Base-by-base conservation (phyloP, 148 eudicot genomes). In the Drosera capensis region DNA sequence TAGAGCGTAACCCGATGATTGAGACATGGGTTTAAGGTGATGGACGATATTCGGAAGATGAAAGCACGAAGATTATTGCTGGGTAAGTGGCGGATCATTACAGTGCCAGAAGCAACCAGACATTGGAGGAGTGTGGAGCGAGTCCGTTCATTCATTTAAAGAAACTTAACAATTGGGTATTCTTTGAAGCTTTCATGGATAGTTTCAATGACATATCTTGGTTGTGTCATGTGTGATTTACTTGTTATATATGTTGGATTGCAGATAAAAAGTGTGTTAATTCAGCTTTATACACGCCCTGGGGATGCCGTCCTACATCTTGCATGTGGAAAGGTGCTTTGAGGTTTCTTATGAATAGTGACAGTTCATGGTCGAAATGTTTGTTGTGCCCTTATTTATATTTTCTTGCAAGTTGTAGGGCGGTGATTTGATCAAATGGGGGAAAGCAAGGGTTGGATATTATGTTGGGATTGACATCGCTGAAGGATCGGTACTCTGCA, bases 371-470 rank as follows among this genome's bases (percentile, higher is more conserved):
- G 19, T 46, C 42, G 30, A 46, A 48, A 14, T 40, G 42, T 34
- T 42, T 15, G 46, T 14, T 24, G 25, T 16, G 8, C 17, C 25
- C 34, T 39, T 20, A 8, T 25, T 34, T 16, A 12, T 48, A 12
- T 51, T n/a, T n/a, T n/a, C n/a, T n/a, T n/a, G 8, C 36, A 24
- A 59, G 14, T 54, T 21, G 20, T 61, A 85, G 99, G 99, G 99
- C 26, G 99, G 99, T 53, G 99, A 90, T 68, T 72, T 90, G 13
- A 90, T 85, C 46, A 90, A 90, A 66, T 90, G 99, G 99, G 99
- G 85, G 70, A 85, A 90, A 74, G 99, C 99, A 46, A 85, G 59
- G 48, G 62, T 90, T 35, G 88, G 95, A 57, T 90, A 90, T 64
- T 90, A 90, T 54, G 95, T 90, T 57, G 99, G 99, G 42, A 75